Base-by-base conservation (phyloP, 129 eudicot genomes). In the Oenanthe sinensis region DNA sequence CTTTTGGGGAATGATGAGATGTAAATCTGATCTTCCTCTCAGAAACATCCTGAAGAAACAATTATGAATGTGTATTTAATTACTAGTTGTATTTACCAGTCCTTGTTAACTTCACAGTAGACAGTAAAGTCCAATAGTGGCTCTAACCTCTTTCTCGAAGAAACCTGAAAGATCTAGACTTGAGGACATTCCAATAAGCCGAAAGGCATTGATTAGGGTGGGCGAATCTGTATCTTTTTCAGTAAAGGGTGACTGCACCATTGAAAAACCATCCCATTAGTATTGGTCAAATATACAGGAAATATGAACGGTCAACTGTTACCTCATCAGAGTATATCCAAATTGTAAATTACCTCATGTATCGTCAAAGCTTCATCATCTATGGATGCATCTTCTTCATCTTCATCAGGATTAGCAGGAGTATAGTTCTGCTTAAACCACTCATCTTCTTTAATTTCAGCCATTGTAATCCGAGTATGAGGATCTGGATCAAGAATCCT, bases 111-210 rank as follows among this genome's bases (percentile, higher is more conserved):
- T 50, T 42, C 44, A 46, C n/a, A 14, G 2, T 15, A 39, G 4
- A 44, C 10, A 6, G 54, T 3, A 3, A 48, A 15, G 3, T 72
- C 5, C n/a, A 46, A 26, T 11, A 26, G 46, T 20, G 26, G 40
- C 30, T 54, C 78, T 79, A 76, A 93, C 98, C 91, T 96, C 99
- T 87, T 92, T 86, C 87, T 96, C 99, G 75, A 91, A 92, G 87
- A 95, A 95, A 45, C 97, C 96, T 50, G 97, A 91, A 75, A 91
- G 93, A 84, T 91, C 96, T 44, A 90, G 85, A 75, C 82, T 84
- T 5, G 97, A 92, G 39, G 97, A 95, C 99, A 95, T 95, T 74
- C 97, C 96, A 78, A 95, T 95, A 70, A 95, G 91, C 87, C 92
- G 91, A 86, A 95, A 95, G 42, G 97, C 99, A 67, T 95, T 95